phyloP scores from a whole-genome alignment of 306 rosid genomes.

The Adenanthera pavonina region DNA sequence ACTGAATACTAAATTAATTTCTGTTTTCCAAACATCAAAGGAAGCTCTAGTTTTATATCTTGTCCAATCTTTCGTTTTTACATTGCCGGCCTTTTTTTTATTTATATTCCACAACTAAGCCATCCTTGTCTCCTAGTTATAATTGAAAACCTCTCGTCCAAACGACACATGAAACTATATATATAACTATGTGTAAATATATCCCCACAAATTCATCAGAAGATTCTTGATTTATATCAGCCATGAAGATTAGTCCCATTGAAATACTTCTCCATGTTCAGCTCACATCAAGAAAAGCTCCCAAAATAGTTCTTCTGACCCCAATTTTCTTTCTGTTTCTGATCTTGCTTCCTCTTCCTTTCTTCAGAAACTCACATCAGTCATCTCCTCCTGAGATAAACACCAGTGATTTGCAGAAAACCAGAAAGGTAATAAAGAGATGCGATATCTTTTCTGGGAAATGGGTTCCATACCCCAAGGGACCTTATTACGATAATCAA shows the following conservation, averaged over 20 bases:
- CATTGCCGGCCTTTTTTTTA: neutral
- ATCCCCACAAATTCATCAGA: slow-evolving; percentile 7
- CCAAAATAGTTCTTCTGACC: slow-evolving; percentile 38
- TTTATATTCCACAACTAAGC: neutral
- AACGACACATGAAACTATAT: slow-evolving; percentile 11
- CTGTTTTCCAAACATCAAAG: neutral
- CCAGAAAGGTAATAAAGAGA: slow-evolving; percentile 24
- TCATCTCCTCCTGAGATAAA: slow-evolving; percentile 26
- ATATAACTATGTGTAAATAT: neutral
- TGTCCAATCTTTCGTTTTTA: neutral
- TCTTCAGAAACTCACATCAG: slow-evolving; percentile 45
- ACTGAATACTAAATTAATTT: no score
- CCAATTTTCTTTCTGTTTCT: slow-evolving; percentile 46
- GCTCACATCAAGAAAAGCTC: slow-evolving; percentile 38
- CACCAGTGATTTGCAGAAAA: slow-evolving; percentile 11
- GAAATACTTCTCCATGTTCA: slow-evolving; percentile 50
- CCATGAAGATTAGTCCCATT: slow-evolving; percentile 53
- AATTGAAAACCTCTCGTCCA: slow-evolving; percentile 30
- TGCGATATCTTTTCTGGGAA: slow-evolving; percentile 73
- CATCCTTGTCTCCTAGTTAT: neutral
- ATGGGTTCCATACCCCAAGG: slow-evolving; percentile 65
- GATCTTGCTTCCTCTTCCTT: slow-evolving; percentile 52
- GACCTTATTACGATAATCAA: slow-evolving; percentile 66
- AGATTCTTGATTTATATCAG: slow-evolving; percentile 33
- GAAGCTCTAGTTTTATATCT: no score